These are phyloP conservation scores for Rhododendron ovatum DNA, from an alignment of 148 eudicot species.

Conservation along the genomic window DNA sequence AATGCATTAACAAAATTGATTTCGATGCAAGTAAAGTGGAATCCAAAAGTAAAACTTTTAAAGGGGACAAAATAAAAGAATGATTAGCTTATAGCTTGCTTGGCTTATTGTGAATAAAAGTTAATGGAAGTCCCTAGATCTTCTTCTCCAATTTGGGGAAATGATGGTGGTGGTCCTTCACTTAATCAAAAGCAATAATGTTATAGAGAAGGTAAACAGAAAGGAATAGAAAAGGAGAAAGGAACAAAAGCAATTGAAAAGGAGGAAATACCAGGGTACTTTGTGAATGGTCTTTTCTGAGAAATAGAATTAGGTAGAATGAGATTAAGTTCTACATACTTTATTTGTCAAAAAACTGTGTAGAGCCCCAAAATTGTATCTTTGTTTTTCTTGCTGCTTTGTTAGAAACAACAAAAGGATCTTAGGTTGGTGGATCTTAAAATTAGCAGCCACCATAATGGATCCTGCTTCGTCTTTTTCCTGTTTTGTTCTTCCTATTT, in stretches of 20 bases:
- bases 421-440: background rate
- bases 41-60: background rate
- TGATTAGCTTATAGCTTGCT: background rate
- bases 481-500: background rate
- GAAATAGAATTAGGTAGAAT: background rate
- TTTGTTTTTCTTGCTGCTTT: background rate
- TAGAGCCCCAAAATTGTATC: background rate
- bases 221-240: background rate
- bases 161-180: conserved; percentile 14
- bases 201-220: background rate
- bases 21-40: background rate
- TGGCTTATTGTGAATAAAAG: conserved; percentile 3
- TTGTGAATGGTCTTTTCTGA: background rate
- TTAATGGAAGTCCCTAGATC: conserved; percentile 20
- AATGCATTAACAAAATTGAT: background rate
- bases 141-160: conserved; percentile 8
- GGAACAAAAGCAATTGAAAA: conserved; percentile 11
- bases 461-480: background rate
- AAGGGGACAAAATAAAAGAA: conserved; percentile 1
- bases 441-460: background rate
- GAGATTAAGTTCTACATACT: background rate
- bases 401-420: background rate
- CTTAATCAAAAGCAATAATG: conserved; percentile 5
- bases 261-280: background rate
- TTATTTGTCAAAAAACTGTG: background rate